Conservation (phyloP, 2,329 filamentous ascomycete species). For the Ilyonectria destructans region DNA sequence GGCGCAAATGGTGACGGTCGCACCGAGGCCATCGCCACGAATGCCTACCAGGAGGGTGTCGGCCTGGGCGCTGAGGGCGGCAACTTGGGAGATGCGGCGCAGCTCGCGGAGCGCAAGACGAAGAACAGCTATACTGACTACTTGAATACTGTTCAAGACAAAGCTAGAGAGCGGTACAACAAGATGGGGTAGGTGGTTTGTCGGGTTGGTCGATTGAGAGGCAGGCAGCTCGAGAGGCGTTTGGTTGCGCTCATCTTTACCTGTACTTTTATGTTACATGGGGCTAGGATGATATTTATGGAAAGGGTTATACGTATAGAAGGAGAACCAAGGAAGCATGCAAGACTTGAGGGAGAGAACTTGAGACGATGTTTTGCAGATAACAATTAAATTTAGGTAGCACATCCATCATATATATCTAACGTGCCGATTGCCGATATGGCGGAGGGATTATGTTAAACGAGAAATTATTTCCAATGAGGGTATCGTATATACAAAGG, state of each 20-base stretch:
- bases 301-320: background rate
- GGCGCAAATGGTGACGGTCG: conserved; percentile 76
- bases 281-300: background rate
- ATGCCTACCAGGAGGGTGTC: conserved; percentile 78
- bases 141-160: conserved; percentile 75
- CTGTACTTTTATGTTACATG: background rate
- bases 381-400: conserved; percentile 1
- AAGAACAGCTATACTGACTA: conserved; percentile 75
- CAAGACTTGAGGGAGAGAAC: background rate
- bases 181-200: conserved; percentile 58
- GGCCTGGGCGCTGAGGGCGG: conserved; percentile 79
- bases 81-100: conserved; percentile 78
- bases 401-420: background rate
- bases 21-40: conserved; percentile 75
- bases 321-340: background rate
- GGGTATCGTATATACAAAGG: conserved; percentile 32
- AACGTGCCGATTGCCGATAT: background rate
- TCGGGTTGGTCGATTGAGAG: background rate
- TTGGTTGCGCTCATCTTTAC: background rate
- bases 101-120: conserved; percentile 75
- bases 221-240: background rate
- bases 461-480: conserved; percentile 17
- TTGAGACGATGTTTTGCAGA: background rate
- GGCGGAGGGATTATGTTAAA: background rate
- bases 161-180: conserved; percentile 77